Evolutionary conservation across 2,329 filamentous ascomycete species (phyloP), one percentile per base, ranked within the genome.

Genomic region (Sporothrix brasiliensis): DNA sequence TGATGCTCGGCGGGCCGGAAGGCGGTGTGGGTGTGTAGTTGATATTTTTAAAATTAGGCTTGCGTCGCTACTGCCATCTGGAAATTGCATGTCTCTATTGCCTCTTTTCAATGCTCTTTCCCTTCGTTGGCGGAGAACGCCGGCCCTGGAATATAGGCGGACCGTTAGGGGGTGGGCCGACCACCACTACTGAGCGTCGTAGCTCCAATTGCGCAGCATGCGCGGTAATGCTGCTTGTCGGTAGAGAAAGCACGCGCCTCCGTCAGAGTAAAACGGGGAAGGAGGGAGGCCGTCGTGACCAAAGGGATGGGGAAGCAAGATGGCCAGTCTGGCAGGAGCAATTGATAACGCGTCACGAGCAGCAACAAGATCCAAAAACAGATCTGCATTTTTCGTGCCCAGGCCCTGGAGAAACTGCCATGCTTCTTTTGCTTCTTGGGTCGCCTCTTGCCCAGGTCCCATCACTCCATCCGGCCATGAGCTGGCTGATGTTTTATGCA

Each of bases 1-100:
- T 44, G 44, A 39, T 44, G 34, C 58, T 58, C 52, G 66, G 39
- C 66, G 49, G 41, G 66, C 66, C 52, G 66, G 66, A 50, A 50
- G 34, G 50, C 13, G n/a, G 9, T 30, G 49, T 67, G 53, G 47
- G 47, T 39, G 27, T 67, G 47, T 10, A 54, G 21, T 68, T 49
- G 24, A 27, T 49, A 27, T 24, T 68, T 68, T 68, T 68, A 68
- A 68, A 60, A 67, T 68, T 49, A 60, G 66, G 52, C 66, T 49
- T 58, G 66, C 66, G 66, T 58, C 19, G 66, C 66, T 56, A n/a
- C n/a, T 52, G 21, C 5, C 6, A 34, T 53, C 24, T 39, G 44
- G 65, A 54, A 67, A 67, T 54, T 67, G 50, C 49, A 50, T n/a
- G n/a, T 47, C n/a, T 67, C 50, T 54, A 24, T 34, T 56, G 3